Percentiles rank a stretch among this genome's conserved stretches.
These are phyloP conservation scores for Lasiosphaeriaceae sp. DNA, from an alignment of 495 filamentous ascomycete genomes.

Conservation along the genomic window DNA sequence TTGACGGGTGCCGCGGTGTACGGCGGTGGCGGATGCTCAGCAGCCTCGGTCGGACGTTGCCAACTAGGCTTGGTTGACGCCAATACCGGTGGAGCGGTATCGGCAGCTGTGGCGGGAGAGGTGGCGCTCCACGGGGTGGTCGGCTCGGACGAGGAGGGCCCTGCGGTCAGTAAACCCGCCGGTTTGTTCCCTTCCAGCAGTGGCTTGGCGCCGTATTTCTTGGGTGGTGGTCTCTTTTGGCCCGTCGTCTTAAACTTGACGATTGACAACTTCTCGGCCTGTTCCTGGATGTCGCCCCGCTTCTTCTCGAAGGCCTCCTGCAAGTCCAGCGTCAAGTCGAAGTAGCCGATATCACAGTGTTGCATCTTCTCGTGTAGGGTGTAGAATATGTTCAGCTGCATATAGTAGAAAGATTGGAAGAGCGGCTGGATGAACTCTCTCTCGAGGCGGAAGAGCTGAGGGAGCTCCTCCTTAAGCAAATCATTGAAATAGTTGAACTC, in stretches of 20 bases:
- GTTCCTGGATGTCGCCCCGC: conserved; percentile 79
- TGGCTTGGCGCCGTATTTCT: conserved; percentile 44
- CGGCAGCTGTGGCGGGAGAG: too few species aligned
- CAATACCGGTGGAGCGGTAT: conserved; percentile 5
- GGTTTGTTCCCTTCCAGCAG: conserved; percentile 37
- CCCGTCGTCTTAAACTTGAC: conserved; percentile 86
- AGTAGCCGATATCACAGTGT: conserved; percentile 92
- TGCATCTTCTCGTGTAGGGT: conserved; percentile 98
- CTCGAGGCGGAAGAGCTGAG: conserved; percentile 88
- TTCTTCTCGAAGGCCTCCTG: conserved; percentile 87
- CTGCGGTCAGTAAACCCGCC: conserved; percentile 40
- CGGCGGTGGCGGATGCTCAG: conserved; percentile 49
- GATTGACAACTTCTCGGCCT: conserved; percentile 75
- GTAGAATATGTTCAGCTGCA: conserved; percentile 99
- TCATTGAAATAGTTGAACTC: conserved; percentile 98
- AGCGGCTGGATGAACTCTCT: conserved; percentile 94
- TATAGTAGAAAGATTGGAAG: conserved; percentile 99
- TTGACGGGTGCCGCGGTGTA: conserved; percentile 40
- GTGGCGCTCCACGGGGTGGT: background rate
- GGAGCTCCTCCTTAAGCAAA: conserved; percentile 90
- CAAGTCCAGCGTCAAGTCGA: conserved; percentile 83
- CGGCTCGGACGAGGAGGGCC: conserved; percentile 16
- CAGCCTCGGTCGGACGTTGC: conserved; percentile 21
- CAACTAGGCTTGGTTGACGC: conserved; percentile 10
- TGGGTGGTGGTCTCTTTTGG: conserved; percentile 44